Evolutionary conservation across 2,329 filamentous ascomycete species (phyloP), one percentile per base, ranked within the genome.

Genomic region (Exutisphaerella laricina): DNA sequence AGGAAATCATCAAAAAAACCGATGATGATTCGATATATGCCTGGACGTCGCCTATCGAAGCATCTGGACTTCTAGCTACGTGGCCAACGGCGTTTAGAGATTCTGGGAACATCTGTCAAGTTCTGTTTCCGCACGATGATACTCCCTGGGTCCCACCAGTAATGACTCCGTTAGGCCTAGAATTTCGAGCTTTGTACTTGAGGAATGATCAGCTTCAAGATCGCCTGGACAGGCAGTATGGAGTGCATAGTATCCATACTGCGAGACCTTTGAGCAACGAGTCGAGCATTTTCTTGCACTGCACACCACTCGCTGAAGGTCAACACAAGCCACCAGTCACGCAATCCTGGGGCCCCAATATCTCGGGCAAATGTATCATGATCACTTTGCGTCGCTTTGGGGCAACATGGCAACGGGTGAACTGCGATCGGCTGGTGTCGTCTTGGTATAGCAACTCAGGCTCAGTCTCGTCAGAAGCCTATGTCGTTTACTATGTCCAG

Each of bases 1-100:
- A 54, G 17, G 55, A 53, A 39, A 52, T 59, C 10, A 41, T 58
- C 16, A 47, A 39, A 26, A 23, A 33, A 4, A 31, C 30, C 12
- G 44, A 52, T 14, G 57, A 59, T 29, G 40, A 51, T 17, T 54
- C 52, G 6, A 53, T 58, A 20, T 56, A 57, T 41, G 50, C 51
- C 5, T 57, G 54, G 52, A 17, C 31, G 14, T 7, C 6, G 23
- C 23, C 6, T 7, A 12, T 26, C 6, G 6, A 26, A 12, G 12
- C 6, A 7, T 26, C 23, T 7, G 23, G 23, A 6, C 23, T 26
- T 7, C 23, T 26, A 7, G 23, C 23, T 6, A 26, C 23, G 6
- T 26, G 23, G 23, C 23, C 23, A 26, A 26, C 23, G 23, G 23
- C 23, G 6, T 26, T 26, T 26, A 26, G 12, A 12, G 23, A 26